These are phyloP conservation scores for Juncus effusus DNA, from an alignment of 176 grass and related monocot genomes.

Conservation along the genomic window DNA sequence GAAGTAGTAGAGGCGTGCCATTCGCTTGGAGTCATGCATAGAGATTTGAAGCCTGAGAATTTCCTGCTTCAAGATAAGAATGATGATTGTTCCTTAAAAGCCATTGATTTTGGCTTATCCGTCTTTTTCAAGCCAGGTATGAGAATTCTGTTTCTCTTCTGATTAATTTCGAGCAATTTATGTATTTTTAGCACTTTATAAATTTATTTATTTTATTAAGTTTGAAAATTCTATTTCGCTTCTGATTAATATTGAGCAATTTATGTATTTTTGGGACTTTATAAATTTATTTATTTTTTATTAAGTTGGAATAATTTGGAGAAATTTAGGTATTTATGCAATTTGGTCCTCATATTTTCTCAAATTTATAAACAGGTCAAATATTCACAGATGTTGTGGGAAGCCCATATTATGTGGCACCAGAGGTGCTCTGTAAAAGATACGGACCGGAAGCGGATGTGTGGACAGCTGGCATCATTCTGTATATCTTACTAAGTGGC, in stretches of 20 bases:
- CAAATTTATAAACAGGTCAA: conserved; percentile 10
- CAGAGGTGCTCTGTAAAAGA: conserved; percentile 21
- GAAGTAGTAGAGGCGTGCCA: conserved; percentile 44
- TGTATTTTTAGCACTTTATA: too few species aligned
- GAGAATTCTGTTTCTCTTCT: too few species aligned
- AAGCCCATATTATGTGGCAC: conserved; percentile 27
- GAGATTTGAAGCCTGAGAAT: conserved; percentile 21
- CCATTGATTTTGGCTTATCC: conserved; percentile 30
- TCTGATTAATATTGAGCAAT: too few species aligned
- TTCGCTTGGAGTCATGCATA: conserved; percentile 22
- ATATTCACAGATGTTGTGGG: conserved; percentile 27
- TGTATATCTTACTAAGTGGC: conserved; percentile 26
- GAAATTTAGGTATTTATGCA: too few species aligned
- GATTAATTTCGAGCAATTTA: too few species aligned
- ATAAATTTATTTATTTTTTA: too few species aligned
- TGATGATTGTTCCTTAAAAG: conserved; percentile 6
- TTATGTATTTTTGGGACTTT: too few species aligned
- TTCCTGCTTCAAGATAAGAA: conserved; percentile 20
- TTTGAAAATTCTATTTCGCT: too few species aligned
- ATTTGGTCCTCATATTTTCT: neutral
- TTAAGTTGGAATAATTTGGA: too few species aligned
- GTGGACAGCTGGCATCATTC: conserved; percentile 28
- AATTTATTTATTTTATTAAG: too few species aligned
- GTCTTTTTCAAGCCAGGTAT: conserved; percentile 26
- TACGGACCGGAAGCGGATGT: conserved; percentile 29